These are phyloP conservation scores for Penicillium tannophilum DNA, from an alignment of 495 filamentous ascomycete genomes.

Conservation along the genomic window DNA sequence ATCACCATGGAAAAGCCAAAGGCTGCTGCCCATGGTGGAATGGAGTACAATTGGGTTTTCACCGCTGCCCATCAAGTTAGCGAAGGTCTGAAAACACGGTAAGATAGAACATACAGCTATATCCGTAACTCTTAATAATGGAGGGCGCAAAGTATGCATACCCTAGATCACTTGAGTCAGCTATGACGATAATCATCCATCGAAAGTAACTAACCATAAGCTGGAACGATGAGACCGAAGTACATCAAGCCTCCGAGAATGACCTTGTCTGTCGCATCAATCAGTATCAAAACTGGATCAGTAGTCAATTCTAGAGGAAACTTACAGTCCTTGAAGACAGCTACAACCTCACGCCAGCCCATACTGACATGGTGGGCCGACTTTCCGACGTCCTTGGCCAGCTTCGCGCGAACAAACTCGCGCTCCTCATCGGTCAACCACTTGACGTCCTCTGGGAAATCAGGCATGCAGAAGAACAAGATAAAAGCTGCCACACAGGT, in stretches of 20 bases:
- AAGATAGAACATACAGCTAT: constrained; percentile 38
- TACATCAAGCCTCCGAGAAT: constrained; percentile 87
- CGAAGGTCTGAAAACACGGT: constrained; percentile 5
- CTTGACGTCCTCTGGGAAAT: constrained; percentile 65
- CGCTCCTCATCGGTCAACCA: constrained; percentile 76
- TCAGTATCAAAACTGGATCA: not conserved
- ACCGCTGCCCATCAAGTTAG: constrained; percentile 49
- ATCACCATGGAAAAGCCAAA: constrained; percentile 77
- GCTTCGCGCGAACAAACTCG: constrained; percentile 68
- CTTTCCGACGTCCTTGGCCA: constrained; percentile 76
- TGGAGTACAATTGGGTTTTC: constrained; percentile 75
- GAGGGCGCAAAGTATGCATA: constrained; percentile 79
- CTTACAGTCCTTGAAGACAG: constrained; percentile 75
- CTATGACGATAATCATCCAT: not conserved
- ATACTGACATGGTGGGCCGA: constrained; percentile 68
- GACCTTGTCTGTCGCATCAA: constrained; percentile 54
- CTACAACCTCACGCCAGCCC: constrained; percentile 62
- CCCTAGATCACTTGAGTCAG: constrained; percentile 25
- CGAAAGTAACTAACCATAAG: constrained; percentile 59
- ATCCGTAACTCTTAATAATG: constrained; percentile 71
- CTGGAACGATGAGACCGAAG: constrained; percentile 78
- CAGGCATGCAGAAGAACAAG: constrained; percentile 80
- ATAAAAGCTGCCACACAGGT: constrained; percentile 71
- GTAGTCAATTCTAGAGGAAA: constrained; percentile 3
- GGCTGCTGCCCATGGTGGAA: constrained; percentile 84